Conservation (phyloP, 768 basidiomycete species). For the Tylopilus balloui region DNA sequence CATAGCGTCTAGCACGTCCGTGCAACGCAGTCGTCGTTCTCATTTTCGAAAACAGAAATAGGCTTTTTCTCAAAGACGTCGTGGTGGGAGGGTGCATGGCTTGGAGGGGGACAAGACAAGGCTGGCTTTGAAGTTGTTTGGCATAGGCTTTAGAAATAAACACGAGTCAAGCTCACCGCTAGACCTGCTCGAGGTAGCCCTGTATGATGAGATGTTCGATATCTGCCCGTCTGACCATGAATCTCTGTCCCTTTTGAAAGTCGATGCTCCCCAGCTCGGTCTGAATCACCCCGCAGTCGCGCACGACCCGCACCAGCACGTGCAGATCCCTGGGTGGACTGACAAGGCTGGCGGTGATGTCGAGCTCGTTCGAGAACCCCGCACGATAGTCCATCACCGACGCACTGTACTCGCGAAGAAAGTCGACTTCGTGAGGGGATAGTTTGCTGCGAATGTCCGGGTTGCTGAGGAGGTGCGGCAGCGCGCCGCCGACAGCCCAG, state of each 20-base stretch:
- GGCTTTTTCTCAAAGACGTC: background rate
- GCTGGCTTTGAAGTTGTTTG: conserved; percentile 21
- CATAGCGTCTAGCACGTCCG: conserved; percentile 2
- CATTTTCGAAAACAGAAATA: background rate
- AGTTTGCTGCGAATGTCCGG: conserved; percentile 67
- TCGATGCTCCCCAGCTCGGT: conserved; percentile 89
- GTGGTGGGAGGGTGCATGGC: background rate
- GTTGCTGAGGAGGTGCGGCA: conserved; percentile 74
- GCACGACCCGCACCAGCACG: conserved; percentile 80
- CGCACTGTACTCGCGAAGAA: conserved; percentile 73
- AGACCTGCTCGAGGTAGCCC: conserved; percentile 88
- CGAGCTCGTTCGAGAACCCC: conserved; percentile 81
- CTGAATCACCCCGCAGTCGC: conserved; percentile 88
- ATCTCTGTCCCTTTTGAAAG: conserved; percentile 85
- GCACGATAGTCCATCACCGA: conserved; percentile 80
- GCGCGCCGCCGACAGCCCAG: conserved; percentile 83
- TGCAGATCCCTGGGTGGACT: conserved; percentile 87
- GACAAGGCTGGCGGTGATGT: conserved; percentile 79
- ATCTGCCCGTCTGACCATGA: conserved; percentile 81
- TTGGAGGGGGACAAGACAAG: background rate
- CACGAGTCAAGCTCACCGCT: conserved; percentile 17
- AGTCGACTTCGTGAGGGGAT: conserved; percentile 80
- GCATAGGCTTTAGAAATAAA: conserved; percentile 20
- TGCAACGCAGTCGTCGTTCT: too few relatives aligned
- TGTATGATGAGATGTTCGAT: conserved; percentile 94